These are phyloP conservation scores for Saturnispora galanensis DNA, from an alignment of 805 yeast species.

Conservation along the genomic window DNA sequence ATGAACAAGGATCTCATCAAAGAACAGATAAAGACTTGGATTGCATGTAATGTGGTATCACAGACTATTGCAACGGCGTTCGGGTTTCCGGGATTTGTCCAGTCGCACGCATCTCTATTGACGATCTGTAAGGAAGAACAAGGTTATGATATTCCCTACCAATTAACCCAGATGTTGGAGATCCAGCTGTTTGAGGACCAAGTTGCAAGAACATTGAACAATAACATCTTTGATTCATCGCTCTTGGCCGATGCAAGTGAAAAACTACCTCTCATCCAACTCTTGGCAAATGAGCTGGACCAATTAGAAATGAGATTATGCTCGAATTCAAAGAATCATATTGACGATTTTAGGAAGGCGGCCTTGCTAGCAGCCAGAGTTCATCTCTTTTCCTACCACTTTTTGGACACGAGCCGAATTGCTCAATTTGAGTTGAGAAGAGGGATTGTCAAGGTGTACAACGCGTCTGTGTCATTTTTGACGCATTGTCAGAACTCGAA, in stretches of 20 bases:
- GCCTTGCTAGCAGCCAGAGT: slow-evolving; percentile 64
- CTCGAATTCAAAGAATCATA: slow-evolving; percentile 28
- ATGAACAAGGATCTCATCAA: slow-evolving; percentile 39
- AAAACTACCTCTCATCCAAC: slow-evolving; percentile 61
- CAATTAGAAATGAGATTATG: slow-evolving; percentile 55
- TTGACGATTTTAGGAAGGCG: slow-evolving; percentile 64
- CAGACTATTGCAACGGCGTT: slow-evolving; percentile 86
- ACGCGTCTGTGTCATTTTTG: slow-evolving; percentile 65
- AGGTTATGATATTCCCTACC: slow-evolving; percentile 38
- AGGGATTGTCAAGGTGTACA: slow-evolving; percentile 69
- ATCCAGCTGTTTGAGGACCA: slow-evolving; percentile 83
- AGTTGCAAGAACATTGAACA: slow-evolving; percentile 64
- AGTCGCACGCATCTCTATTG: slow-evolving; percentile 63
- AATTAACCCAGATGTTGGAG: slow-evolving; percentile 69
- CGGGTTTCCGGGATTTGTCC: slow-evolving; percentile 91
- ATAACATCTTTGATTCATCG: slow-evolving; percentile 55
- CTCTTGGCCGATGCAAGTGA: slow-evolving; percentile 62
- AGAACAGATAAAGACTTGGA: slow-evolving; percentile 88
- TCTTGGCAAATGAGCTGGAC: slow-evolving; percentile 62
- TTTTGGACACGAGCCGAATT: slow-evolving; percentile 52
- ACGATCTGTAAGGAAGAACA: slow-evolving; percentile 41
- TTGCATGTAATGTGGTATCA: slow-evolving; percentile 82
- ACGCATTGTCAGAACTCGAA: slow-evolving; percentile 58
- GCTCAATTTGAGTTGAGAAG: slow-evolving; percentile 50
- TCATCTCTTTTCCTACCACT: slow-evolving; percentile 75